Base-by-base conservation (phyloP, 345 rosid species). In the Gossypium thurberi region DNA sequence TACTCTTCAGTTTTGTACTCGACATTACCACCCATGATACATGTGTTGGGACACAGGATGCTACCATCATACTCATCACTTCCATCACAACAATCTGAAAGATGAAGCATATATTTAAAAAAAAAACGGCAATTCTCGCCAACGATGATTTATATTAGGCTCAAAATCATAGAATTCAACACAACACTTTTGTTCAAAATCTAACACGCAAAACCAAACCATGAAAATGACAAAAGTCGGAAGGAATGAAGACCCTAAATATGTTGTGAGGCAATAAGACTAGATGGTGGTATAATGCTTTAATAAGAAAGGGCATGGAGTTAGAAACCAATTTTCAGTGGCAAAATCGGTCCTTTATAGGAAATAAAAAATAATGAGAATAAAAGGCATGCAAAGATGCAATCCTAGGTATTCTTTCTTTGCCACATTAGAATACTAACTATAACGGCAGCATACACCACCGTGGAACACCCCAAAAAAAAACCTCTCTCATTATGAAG, bases 11-110 rank as follows among this genome's bases (percentile, higher is more conserved):
- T 56, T 78, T 83, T 86, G 80, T 90, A 89, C 81, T 83, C 81
- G 26, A 88, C 61, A 68, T 79, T 83, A 80, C 93, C 97, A 58
- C 98, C 91, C 88, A 86, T 86, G 71, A 89, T 69, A 48, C 94
- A 89, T 6, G 84, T 76, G 81, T 86, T 83, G 43, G 85, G 87
- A 73, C 94, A 89, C 10, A 37, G 78, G 68, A 81, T 46, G 20
- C 73, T 75, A 42, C 85, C 76, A 48, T 80, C 85, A 47, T 89
- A 83, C 78, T 89, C 94, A 77, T 89, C 94, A 77, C 91, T 87
- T 80, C 94, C 94, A 68, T 89, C 94, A 69, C 94, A 89, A 69
- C 91, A 89, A 76, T 89, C 94, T 87, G 78, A 66, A 40, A 73
- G 52, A 58, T 47, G 55, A 33, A 20, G 40, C 73, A 74, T 46